Conservation (phyloP, 805 yeast genomes). For the Kazachstania psychrophila region DNA sequence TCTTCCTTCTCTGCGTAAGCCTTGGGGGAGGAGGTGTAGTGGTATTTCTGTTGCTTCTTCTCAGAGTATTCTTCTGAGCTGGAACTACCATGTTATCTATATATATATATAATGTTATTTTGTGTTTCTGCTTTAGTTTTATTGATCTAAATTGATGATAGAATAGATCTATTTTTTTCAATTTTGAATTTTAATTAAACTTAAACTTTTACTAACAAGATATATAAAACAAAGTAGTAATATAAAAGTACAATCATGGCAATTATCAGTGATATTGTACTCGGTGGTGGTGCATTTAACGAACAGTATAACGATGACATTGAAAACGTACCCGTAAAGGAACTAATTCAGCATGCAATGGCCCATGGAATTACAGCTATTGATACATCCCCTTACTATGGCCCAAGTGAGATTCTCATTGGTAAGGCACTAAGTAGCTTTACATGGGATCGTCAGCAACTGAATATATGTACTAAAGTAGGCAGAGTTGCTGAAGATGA, state of each 20-base stretch:
- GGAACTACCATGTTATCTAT: too few species aligned
- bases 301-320: constrained; percentile 71
- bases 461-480: constrained; percentile 74
- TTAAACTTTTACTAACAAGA: too few species aligned
- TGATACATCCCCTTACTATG: constrained; percentile 91
- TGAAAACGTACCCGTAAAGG: constrained; percentile 43
- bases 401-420: constrained; percentile 68
- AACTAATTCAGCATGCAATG: constrained; percentile 53
- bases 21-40: too few species aligned
- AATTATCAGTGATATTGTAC: constrained; percentile 32
- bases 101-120: too few species aligned
- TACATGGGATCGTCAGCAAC: constrained; percentile 43
- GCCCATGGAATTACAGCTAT: constrained; percentile 61
- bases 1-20: too few species aligned
- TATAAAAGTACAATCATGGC: not conserved
- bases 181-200: too few species aligned
- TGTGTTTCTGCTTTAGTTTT: too few species aligned
- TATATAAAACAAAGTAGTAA: too few species aligned
- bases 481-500: constrained; percentile 63
- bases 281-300: constrained; percentile 89
- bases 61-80: too few species aligned
- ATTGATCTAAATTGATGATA: too few species aligned
- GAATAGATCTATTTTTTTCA: too few species aligned
- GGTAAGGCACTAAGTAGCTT: constrained; percentile 52
- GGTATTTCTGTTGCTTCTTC: too few species aligned